A percentile compares a stretch with the other conserved stretches of the same genome.
Evolutionary conservation across 441 rosid species (phyloP).

Genomic region (Iberis amara): DNA sequence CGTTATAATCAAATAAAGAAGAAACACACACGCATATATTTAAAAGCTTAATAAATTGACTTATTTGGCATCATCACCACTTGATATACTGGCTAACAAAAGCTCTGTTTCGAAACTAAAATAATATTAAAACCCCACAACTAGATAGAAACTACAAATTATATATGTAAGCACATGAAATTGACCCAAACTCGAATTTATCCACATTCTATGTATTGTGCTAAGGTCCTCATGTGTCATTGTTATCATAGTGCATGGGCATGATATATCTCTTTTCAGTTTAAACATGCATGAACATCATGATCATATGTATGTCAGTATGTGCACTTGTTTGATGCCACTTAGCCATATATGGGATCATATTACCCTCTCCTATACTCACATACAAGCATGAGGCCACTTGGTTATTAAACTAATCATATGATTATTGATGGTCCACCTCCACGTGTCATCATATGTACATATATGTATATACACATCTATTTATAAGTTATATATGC

Average conservation of each 20-base stretch:
- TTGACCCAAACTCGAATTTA: constrained; percentile 38
- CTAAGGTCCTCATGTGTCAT: constrained; percentile 28
- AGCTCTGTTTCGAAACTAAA: constrained; percentile 36
- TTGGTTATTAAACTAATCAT: constrained; percentile 1
- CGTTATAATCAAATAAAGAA: constrained; percentile 7
- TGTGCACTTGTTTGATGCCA: constrained; percentile 3
- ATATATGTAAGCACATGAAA: constrained; percentile 45
- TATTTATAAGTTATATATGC: background rate
- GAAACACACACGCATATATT: background rate
- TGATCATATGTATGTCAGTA: constrained; percentile 12
- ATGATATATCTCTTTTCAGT: constrained; percentile 3
- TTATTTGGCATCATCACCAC: constrained; percentile 35
- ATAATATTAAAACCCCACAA: constrained; percentile 43
- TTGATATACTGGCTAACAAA: constrained; percentile 30
- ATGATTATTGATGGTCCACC: background rate
- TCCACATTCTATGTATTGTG: constrained; percentile 38
- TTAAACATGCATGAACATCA: constrained; percentile 30
- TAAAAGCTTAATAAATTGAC: constrained; percentile 43
- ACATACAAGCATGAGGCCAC: background rate
- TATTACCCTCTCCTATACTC: background rate
- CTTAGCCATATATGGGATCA: background rate
- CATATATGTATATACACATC: background rate
- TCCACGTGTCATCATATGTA: too few species aligned
- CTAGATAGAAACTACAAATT: constrained; percentile 29
- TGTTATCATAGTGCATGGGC: constrained; percentile 23